Evolutionary conservation across 176 grass and related monocot genomes (phyloP), one percentile per base, ranked within the genome.

Genomic region (Poa annua): DNA sequence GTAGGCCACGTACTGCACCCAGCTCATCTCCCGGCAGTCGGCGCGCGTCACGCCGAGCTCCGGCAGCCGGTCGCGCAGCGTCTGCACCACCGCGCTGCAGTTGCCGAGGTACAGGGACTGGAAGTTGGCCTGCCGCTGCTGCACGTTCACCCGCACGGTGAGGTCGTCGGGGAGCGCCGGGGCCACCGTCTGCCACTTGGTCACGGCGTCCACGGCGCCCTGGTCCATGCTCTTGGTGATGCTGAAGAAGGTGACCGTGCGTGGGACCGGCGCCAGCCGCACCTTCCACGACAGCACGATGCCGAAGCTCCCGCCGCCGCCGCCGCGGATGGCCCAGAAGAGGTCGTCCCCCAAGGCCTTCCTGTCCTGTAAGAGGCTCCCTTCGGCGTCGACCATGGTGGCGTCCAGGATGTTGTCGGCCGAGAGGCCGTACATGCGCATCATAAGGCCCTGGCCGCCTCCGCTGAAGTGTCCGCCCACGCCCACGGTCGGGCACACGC

Each of bases 291-390:
- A 66, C 8, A 86, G 2, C 39, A 86, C 66, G 55, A 80, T 8
- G 42, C 84, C 84, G 48, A 80, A 86, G 72, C 56, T 86, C 21
- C 42, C 80, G 2, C 44, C 89, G 33, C 89, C 85, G 9, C 89
- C 85, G 35, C 35, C 35, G 35, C 35, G 35, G 35, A 36, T 36
- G 35, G 35, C 35, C 35, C 35, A 36, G 39, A 41, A 41, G 50
- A 52, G 16, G 50, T 52, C 50, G 16, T 19, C 16, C 4, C 50
- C 50, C 16, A 52, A 19, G 16, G 50, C 50, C 16, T 52, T 17
- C 16, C 16, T 52, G 15, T 5, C 4, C 50, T 16, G 49, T 17
- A 52, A 7, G 50, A 52, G 4, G 16, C 7, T 17, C 1, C 50
- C 50, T 15, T 52, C 50, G 5, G 50, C 50, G 50, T 52, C 5